These are phyloP conservation scores for Termitomyces sp. DNA, from an alignment of 768 basidiomycete genomes.

Conservation along the genomic window DNA sequence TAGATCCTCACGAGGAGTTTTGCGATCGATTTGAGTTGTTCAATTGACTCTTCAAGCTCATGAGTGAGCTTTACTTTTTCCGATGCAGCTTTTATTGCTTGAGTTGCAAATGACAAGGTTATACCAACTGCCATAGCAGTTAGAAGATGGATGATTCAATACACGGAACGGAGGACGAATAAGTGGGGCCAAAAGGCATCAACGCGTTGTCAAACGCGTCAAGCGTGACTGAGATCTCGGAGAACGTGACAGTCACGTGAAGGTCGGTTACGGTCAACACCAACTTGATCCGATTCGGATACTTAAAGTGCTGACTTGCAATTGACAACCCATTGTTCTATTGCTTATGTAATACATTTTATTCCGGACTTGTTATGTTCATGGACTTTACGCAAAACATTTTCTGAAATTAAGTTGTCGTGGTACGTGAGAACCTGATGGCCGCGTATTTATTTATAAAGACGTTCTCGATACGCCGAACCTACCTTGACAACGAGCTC, in stretches of 20 bases:
- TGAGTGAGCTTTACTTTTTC: slow-evolving; percentile 22
- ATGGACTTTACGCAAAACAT: not conserved
- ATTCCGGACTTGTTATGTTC: not conserved
- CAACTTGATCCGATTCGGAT: too few relatives aligned
- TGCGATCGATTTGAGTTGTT: slow-evolving; percentile 36
- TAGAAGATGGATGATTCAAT: not conserved
- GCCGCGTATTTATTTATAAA: not conserved
- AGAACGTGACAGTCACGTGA: not conserved
- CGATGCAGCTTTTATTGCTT: slow-evolving; percentile 25
- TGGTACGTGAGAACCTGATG: not conserved
- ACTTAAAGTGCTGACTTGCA: too few relatives aligned
- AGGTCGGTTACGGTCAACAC: not conserved
- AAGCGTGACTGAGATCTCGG: too few relatives aligned
- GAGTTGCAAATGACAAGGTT: slow-evolving; percentile 23
- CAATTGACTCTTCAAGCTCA: slow-evolving; percentile 28
- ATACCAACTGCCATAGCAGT: slow-evolving; percentile 13
- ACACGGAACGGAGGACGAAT: too few relatives aligned
- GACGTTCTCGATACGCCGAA: not conserved
- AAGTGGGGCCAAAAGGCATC: too few relatives aligned
- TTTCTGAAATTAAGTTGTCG: not conserved
- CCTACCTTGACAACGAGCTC: not conserved
- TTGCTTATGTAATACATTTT: not conserved
- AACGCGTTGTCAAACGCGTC: too few relatives aligned
- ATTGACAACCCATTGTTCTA: too few relatives aligned
- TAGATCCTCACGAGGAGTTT: slow-evolving; percentile 35